phyloP scores from a whole-genome alignment of 805 yeast genomes.

The Candida yuanshanica region DNA sequence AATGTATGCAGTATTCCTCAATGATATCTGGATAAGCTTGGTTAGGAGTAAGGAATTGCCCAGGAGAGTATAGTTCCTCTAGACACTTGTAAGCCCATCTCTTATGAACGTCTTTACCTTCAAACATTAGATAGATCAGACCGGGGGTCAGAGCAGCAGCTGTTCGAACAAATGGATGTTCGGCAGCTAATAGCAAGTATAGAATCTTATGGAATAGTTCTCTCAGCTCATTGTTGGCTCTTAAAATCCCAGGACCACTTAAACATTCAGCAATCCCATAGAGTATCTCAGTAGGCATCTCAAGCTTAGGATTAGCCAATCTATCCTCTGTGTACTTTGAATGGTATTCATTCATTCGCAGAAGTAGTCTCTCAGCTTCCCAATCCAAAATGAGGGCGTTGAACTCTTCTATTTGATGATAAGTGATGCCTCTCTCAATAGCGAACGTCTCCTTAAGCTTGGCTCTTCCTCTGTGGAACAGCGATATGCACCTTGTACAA shows the following conservation, averaged over 20 bases:
- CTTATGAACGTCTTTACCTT: conserved; percentile 42
- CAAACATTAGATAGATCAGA: conserved; percentile 45
- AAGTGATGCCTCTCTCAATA: conserved; percentile 37
- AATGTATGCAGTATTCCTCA: conserved; percentile 52
- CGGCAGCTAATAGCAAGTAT: conserved; percentile 23
- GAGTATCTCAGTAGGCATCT: conserved; percentile 13
- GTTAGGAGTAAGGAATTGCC: conserved; percentile 16
- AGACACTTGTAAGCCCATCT: conserved; percentile 41
- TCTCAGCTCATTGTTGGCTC: conserved; percentile 33
- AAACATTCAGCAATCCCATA: conserved; percentile 41
- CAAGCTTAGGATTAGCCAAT: conserved; percentile 1
- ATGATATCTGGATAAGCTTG: conserved; percentile 32
- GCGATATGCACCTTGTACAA: conserved; percentile 50
- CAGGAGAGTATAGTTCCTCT: conserved; percentile 15
- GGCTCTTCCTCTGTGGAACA: conserved; percentile 50
- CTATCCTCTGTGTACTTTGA: neutral
- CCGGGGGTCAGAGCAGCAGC: conserved; percentile 39
- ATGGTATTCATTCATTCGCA: conserved; percentile 2
- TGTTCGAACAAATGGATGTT: conserved; percentile 24
- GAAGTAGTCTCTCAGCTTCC: conserved; percentile 22
- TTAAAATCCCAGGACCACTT: conserved; percentile 44
- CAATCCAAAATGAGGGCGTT: conserved; percentile 18
- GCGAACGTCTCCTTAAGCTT: conserved; percentile 47
- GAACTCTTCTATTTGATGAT: conserved; percentile 17
- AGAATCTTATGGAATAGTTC: conserved; percentile 33